These are phyloP conservation scores for Colletotrichum tofieldiae DNA, from an alignment of 2,329 filamentous ascomycete species.

Conservation along the genomic window DNA sequence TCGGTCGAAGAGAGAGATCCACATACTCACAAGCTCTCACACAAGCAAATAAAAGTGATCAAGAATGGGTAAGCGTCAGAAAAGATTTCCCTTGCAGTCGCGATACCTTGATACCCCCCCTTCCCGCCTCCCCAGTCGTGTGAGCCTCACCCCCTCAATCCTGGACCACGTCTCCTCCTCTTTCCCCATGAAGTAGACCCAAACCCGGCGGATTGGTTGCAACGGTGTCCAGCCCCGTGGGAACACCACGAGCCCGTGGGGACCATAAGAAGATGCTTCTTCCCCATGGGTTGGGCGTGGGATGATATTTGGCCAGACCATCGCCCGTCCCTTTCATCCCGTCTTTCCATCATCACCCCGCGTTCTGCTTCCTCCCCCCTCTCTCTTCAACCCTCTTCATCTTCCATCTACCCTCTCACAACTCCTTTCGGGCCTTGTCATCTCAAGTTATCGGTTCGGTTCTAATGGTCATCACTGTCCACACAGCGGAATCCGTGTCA, in stretches of 20 bases:
- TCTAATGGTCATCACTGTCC: slow-evolving; percentile 51
- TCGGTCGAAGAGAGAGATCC: background rate
- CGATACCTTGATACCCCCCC: slow-evolving; percentile 9
- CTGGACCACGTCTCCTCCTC: slow-evolving; percentile 10
- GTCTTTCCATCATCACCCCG: slow-evolving; percentile 24
- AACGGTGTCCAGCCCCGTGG: slow-evolving; percentile 37
- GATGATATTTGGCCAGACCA: slow-evolving; percentile 35
- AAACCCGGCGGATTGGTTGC: slow-evolving; percentile 35
- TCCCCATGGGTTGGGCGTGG: slow-evolving; percentile 42
- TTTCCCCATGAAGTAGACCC: slow-evolving; percentile 27
- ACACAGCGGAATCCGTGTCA: slow-evolving; percentile 51
- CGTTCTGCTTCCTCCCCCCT: slow-evolving; percentile 15
- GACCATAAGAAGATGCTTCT: slow-evolving; percentile 43
- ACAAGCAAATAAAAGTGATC: slow-evolving; percentile 4
- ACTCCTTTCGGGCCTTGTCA: slow-evolving; percentile 34
- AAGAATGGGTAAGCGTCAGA: slow-evolving; percentile 40
- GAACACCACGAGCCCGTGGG: slow-evolving; percentile 37
- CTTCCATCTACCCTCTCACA: slow-evolving; percentile 1
- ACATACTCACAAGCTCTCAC: background rate
- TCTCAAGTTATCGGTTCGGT: slow-evolving; percentile 11
- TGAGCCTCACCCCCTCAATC: slow-evolving; percentile 28
- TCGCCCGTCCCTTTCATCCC: slow-evolving; percentile 25
- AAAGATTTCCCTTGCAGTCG: slow-evolving; percentile 21
- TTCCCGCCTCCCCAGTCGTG: slow-evolving; percentile 4
- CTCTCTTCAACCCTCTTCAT: slow-evolving; percentile 2